phyloP scores from a whole-genome alignment of 2,329 filamentous ascomycete species.

The Fusarium sp. region DNA sequence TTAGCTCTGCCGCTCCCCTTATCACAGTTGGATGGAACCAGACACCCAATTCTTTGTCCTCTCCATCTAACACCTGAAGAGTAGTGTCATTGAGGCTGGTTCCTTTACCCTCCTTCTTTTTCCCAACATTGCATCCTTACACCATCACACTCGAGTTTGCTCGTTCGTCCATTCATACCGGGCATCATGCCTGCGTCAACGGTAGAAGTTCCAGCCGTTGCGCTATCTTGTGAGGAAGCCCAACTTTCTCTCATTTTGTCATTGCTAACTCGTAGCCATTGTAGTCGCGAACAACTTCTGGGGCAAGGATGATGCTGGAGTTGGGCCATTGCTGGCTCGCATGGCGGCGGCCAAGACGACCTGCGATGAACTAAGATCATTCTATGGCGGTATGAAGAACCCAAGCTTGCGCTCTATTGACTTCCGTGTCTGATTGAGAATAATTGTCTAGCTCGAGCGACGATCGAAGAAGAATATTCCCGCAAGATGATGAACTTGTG shows the following conservation, averaged over 20 bases:
- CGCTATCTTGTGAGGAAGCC: constrained; percentile 74
- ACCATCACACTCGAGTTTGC: constrained; percentile 11
- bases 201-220: constrained; percentile 75
- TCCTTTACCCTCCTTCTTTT: constrained; percentile 30
- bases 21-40: constrained; percentile 33
- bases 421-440: constrained; percentile 1
- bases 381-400: constrained; percentile 80
- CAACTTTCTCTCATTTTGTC: background rate
- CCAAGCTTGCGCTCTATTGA: background rate
- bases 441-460: constrained; percentile 77
- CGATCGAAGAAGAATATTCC: constrained; percentile 97
- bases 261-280: constrained; percentile 35
- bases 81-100: constrained; percentile 42
- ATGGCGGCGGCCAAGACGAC: constrained; percentile 97
- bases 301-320: constrained; percentile 98
- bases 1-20: constrained; percentile 26
- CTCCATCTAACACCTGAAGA: constrained; percentile 37
- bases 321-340: constrained; percentile 90
- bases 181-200: constrained; percentile 73
- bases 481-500: constrained; percentile 89
- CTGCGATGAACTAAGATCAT: constrained; percentile 91
- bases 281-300: constrained; percentile 99
- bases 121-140: constrained; percentile 11
- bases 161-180: constrained; percentile 26
- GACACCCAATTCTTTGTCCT: constrained; percentile 33